Evolutionary conservation across 1,139 yeast genomes (phyloP), one percentile per base, ranked within the genome.

Genomic region (Yamadazyma jaroonii): DNA sequence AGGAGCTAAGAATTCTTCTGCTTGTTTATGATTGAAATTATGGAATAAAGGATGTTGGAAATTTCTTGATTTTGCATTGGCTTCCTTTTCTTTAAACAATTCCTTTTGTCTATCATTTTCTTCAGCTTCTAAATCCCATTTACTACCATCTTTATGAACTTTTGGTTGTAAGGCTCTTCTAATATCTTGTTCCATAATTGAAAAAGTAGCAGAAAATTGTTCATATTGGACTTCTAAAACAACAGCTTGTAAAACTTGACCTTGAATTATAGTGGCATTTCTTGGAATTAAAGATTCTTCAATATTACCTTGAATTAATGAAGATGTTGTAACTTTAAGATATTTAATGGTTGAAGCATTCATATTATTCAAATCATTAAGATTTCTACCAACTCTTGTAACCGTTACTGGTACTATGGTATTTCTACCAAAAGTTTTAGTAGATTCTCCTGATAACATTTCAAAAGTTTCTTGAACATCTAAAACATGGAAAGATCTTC

Each of bases 31-130:
- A 52, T 80, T 86, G 67, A 90, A 84, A 45, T 86, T 84, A 49
- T 80, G 85, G 74, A 87, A 92, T 55, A 85, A 77, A 31, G 97
- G 96, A 67, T 92, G 99, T 57, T 89, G 94, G 50, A 92, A 78
- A 47, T 87, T 84, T 56, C 96, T 74, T n/a, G 71, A 63, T 46
- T 64, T 69, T 9, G 75, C 72, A 36, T 62, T 59, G 53, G 84
- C 67, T 46, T 79, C 79, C 48, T 81, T 72, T 57, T 75, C 79
- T 41, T 74, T 76, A 25, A 79, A 77, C 41, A 67, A 64, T 52
- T 83, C 90, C 34, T 62, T 67, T 37, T 69, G 75, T 25, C 66
- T 60, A 57, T 92, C 97, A 14, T 63, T 68, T 38, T 72, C 74
- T 61, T 92, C 97, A 25, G 89, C 87, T 12, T 69, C 80, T 45